Evolutionary conservation across 768 basidiomycete genomes (phyloP).

Genomic region (Pleurotus salmoneostramineus): DNA sequence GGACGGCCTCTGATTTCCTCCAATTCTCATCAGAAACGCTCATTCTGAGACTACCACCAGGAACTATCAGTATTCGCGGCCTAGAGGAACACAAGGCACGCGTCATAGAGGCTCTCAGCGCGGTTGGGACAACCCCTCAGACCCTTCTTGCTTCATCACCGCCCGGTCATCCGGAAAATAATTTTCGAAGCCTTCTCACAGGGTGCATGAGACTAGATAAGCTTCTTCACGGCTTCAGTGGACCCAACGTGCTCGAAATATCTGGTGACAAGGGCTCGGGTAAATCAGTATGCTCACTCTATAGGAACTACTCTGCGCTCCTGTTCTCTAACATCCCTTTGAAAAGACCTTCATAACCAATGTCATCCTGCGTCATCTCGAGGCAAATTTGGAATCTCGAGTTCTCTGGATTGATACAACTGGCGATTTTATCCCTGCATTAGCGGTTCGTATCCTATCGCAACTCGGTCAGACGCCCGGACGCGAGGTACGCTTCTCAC

Average conservation of each 20-base stretch:
- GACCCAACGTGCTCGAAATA: slow-evolving; percentile 57
- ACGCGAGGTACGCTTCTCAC: slow-evolving; percentile 18
- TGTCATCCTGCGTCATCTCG: slow-evolving; percentile 51
- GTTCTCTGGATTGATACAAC: slow-evolving; percentile 72
- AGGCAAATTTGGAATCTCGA: slow-evolving; percentile 25
- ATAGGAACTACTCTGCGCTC: not conserved
- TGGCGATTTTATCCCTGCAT: slow-evolving; percentile 55
- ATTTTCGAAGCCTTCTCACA: slow-evolving; percentile 19
- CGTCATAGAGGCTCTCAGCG: slow-evolving; percentile 40
- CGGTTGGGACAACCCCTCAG: slow-evolving; percentile 32
- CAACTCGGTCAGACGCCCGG: slow-evolving; percentile 1
- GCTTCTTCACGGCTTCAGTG: slow-evolving; percentile 47
- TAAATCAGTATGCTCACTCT: slow-evolving; percentile 53
- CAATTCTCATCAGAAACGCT: slow-evolving; percentile 48
- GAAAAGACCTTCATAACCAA: slow-evolving; percentile 57
- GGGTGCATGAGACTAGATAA: slow-evolving; percentile 50
- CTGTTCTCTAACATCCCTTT: slow-evolving; percentile 1
- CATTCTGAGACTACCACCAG: slow-evolving; percentile 45
- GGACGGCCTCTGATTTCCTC: slow-evolving; percentile 55
- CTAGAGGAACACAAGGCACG: slow-evolving; percentile 34
- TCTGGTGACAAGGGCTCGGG: slow-evolving; percentile 64
- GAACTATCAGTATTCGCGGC: slow-evolving; percentile 44
- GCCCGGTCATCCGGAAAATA: slow-evolving; percentile 12
- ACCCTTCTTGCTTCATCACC: slow-evolving; percentile 18
- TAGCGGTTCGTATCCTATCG: too few relatives aligned